Evolutionary conservation across 2,329 filamentous ascomycete genomes (phyloP).

Genomic region (Fonsecaea pugnacius): DNA sequence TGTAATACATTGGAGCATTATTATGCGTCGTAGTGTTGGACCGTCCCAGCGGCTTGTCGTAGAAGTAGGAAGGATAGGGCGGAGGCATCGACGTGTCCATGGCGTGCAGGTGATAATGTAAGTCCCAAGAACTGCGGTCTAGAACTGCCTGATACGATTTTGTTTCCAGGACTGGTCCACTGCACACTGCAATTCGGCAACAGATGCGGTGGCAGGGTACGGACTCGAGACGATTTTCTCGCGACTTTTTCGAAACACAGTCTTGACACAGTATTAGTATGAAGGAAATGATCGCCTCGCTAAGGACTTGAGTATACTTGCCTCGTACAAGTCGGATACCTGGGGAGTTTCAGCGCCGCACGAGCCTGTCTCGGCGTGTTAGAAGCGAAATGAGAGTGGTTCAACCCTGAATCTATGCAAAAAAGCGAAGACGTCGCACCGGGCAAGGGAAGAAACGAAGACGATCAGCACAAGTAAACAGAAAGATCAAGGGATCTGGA

Average conservation of each 20-base stretch:
- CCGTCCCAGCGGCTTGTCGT: conserved; percentile 36
- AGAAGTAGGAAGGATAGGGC: conserved; percentile 27
- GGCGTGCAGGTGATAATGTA: conserved; percentile 24
- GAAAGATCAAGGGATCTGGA: conserved; percentile 20
- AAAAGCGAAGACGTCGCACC: conserved; percentile 3
- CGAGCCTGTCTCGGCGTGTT: conserved; percentile 20
- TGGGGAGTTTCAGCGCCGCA: conserved; percentile 21
- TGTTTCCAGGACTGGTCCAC: conserved; percentile 12
- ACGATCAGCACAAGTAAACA: conserved; percentile 27
- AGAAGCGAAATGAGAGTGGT: conserved; percentile 17
- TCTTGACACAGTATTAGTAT: conserved; percentile 33
- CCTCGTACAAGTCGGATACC: conserved; percentile 19
- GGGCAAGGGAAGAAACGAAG: conserved; percentile 15
- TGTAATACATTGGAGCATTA: conserved; percentile 36
- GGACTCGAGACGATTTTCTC: conserved; percentile 19
- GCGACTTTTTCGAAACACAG: conserved; percentile 27
- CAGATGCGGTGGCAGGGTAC: conserved; percentile 24
- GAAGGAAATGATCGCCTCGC: conserved; percentile 23
- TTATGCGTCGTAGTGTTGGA: conserved; percentile 36
- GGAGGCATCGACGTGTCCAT: conserved; percentile 26
- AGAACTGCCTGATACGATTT: conserved; percentile 16
- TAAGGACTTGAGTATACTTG: conserved; percentile 16
- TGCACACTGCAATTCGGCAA: conserved; percentile 16
- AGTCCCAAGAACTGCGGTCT: conserved; percentile 13
- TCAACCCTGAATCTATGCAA: conserved; percentile 7